Evolutionary conservation across 345 rosid species (phyloP).

Genomic region (Conringia planisiliqua): DNA sequence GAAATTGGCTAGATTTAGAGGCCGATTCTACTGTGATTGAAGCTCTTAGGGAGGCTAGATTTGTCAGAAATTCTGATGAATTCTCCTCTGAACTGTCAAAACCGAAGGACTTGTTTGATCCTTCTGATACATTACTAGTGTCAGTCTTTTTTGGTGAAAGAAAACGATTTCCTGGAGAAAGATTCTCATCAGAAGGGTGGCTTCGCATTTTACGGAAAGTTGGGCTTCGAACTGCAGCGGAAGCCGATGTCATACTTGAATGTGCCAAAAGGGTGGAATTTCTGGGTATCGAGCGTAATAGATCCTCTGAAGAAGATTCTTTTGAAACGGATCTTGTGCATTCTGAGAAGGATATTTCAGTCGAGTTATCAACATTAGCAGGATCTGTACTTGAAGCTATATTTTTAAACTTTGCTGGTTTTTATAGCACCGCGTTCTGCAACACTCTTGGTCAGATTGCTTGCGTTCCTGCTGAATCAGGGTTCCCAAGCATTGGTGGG

Average conservation of each 20-base stretch:
- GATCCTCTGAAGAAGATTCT: constrained; percentile 46
- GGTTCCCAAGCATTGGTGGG: constrained; percentile 68
- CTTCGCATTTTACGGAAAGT: constrained; percentile 75
- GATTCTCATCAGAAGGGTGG: constrained; percentile 80
- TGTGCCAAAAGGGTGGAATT: constrained; percentile 77
- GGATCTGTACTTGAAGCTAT: constrained; percentile 83
- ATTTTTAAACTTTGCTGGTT: constrained; percentile 73
- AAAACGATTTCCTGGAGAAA: constrained; percentile 89
- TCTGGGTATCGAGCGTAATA: constrained; percentile 63
- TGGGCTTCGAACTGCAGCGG: constrained; percentile 70
- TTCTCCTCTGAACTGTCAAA: constrained; percentile 53
- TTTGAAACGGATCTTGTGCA: constrained; percentile 47
- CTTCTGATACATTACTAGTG: constrained; percentile 69
- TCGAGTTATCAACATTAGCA: constrained; percentile 72
- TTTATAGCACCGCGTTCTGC: constrained; percentile 78
- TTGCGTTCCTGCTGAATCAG: constrained; percentile 82
- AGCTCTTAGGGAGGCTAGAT: constrained; percentile 73
- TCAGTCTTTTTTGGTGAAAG: constrained; percentile 85
- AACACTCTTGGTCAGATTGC: constrained; percentile 71
- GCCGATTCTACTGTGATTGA: constrained; percentile 66
- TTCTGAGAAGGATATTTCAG: constrained; percentile 54
- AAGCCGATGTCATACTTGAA: constrained; percentile 82
- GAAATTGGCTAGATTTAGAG: constrained; percentile 75
- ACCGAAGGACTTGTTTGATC: constrained; percentile 90
- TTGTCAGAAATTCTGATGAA: constrained; percentile 76